phyloP scores from a whole-genome alignment of 2,329 filamentous ascomycete genomes.

The Aspergillus neoniger region DNA sequence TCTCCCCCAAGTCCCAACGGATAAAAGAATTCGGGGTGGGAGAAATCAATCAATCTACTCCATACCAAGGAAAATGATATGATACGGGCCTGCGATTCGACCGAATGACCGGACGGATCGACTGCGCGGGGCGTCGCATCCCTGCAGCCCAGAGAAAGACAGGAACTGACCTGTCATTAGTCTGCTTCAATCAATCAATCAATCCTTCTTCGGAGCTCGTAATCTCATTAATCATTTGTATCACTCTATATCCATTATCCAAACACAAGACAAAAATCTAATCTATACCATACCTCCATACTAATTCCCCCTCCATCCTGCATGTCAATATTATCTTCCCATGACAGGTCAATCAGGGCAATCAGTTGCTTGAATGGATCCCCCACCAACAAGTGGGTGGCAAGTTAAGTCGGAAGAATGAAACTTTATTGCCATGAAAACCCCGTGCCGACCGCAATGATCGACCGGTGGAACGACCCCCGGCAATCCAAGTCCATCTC shows the following conservation, averaged over 20 bases:
- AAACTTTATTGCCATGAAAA: background rate
- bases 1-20: too few relatives aligned
- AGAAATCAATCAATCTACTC: too few relatives aligned
- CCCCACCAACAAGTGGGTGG: conserved; percentile 4
- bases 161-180: conserved; percentile 11
- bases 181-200: background rate
- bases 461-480: conserved; percentile 19
- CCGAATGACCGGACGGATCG: background rate
- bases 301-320: too few relatives aligned
- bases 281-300: background rate
- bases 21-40: too few relatives aligned
- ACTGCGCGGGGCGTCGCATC: background rate
- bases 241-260: background rate
- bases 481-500: background rate
- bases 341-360: too few relatives aligned
- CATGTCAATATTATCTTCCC: too few relatives aligned
- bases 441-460: conserved; percentile 13
- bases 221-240: background rate
- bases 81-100: background rate
- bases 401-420: background rate
- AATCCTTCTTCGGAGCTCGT: background rate
- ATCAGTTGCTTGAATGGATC: background rate
- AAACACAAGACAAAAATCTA: too few relatives aligned
- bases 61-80: background rate
- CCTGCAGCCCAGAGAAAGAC: background rate